phyloP scores from a whole-genome alignment of 805 yeast genomes.

The Suhomyces pyralidae region DNA sequence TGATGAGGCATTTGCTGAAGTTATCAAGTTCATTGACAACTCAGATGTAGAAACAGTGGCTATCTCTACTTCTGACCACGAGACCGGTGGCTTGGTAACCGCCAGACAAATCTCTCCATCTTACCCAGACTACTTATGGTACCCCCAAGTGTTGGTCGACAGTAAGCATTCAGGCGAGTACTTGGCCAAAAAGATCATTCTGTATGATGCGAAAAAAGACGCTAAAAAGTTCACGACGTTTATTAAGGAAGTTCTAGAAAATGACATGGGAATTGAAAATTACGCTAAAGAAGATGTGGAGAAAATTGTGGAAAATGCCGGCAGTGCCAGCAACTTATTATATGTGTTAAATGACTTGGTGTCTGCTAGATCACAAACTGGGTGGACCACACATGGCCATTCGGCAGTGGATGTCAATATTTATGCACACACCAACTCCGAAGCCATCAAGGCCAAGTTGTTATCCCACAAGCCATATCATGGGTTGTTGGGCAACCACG shows the following conservation, averaged over 20 bases:
- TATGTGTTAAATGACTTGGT: slow-evolving; percentile 66
- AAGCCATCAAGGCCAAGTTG: slow-evolving; percentile 37
- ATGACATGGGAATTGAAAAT: slow-evolving; percentile 66
- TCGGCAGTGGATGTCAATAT: slow-evolving; percentile 94
- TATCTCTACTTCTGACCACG: slow-evolving; percentile 88
- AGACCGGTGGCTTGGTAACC: slow-evolving; percentile 90
- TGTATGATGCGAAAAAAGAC: slow-evolving; percentile 23
- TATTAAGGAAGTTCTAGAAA: slow-evolving; percentile 54
- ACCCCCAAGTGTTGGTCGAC: slow-evolving; percentile 68
- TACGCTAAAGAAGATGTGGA: slow-evolving; percentile 50
- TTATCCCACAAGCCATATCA: slow-evolving; percentile 27
- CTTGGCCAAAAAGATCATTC: slow-evolving; percentile 47
- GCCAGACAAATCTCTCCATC: slow-evolving; percentile 67
- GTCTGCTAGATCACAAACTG: slow-evolving; percentile 79
- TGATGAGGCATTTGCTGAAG: slow-evolving; percentile 77
- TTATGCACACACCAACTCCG: slow-evolving; percentile 70
- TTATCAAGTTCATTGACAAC: slow-evolving; percentile 62
- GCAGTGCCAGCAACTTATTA: slow-evolving; percentile 26
- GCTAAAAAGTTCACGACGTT: slow-evolving; percentile 36
- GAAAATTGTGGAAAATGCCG: slow-evolving; percentile 14
- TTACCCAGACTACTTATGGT: slow-evolving; percentile 89
- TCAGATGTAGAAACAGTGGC: slow-evolving; percentile 74
- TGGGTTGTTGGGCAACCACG: slow-evolving; percentile 73
- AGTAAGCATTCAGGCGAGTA: slow-evolving; percentile 79
- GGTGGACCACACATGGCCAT: slow-evolving; percentile 98